Evolutionary conservation across 2,329 filamentous ascomycete genomes (phyloP), one percentile per base, ranked within the genome.

Genomic region (Gnomoniopsis smithogilvyi): DNA sequence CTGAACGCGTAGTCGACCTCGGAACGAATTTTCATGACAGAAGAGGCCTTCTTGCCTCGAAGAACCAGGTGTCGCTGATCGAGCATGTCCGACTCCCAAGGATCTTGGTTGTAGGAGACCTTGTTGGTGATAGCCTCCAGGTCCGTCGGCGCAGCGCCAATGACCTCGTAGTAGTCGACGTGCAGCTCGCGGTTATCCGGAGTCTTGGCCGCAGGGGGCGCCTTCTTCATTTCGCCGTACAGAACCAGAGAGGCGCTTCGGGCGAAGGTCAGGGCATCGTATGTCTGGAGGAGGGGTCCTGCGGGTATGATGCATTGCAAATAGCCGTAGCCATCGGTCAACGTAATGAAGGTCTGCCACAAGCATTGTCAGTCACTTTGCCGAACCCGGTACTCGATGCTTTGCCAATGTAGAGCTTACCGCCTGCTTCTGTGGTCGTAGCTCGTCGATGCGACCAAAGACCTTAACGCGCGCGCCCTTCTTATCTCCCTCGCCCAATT

Each of bases 121-220:
- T 76, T 85, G 83, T 92, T 96, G 80, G 92, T 95, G 71, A 96
- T 92, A 69, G 93, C 91, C 64, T 96, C 93, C 62, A 94, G 90
- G 67, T 92, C 93, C 63, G 91, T 90, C 43, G 92, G 90, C 45
- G 93, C 91, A 68, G 86, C 83, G 69, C 87, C 89, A 61, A 90
- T 86, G 67, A 96, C 85, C 72, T 85, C 83, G 80, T 89, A 97
- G 80, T 88, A 96, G 75, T 97, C 93, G 67, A 90, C 93, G 69
- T 94, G 91, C 52, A 97, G 81, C 75, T 97, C 93, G 64, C 94
- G 90, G 80, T 89, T 80, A 76, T 92, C 87, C 51, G 91, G 91
- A 1, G 93, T 93, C 61, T 88, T 86, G 63, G 89, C 85, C 57
- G 90, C 91, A 24, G 84, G 82, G 11, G 90, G 93, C 4, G 96